Evolutionary conservation across 2,329 filamentous ascomycete genomes (phyloP).

Genomic region (Xylaria sp.): DNA sequence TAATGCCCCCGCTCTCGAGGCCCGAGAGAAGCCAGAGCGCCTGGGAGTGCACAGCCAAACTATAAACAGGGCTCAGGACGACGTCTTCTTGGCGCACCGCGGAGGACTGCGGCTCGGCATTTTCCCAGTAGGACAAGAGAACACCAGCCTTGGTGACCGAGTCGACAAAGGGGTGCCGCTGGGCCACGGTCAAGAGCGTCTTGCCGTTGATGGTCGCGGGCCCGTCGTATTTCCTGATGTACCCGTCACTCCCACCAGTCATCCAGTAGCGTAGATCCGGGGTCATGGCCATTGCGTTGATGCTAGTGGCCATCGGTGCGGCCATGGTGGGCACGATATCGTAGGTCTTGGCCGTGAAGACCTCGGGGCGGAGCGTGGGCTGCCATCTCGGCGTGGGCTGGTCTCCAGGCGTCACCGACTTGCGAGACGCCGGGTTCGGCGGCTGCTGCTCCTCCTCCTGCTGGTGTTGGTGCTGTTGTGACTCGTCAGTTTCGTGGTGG

Average conservation of each 20-base stretch:
- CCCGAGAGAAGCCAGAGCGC: conserved; percentile 92
- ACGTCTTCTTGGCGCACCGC: conserved; percentile 59
- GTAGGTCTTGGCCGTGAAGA: conserved; percentile 79
- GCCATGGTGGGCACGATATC: conserved; percentile 98
- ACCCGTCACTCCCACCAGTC: conserved; percentile 91
- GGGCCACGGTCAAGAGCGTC: conserved; percentile 89
- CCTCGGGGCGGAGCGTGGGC: conserved; percentile 74
- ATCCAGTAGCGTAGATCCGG: conserved; percentile 96
- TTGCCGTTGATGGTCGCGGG: conserved; percentile 94
- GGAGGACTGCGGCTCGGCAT: conserved; percentile 72
- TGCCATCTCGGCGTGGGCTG: conserved; percentile 50
- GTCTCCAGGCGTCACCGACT: conserved; percentile 42
- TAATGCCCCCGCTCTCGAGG: conserved; percentile 88
- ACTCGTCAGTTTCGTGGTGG: conserved; percentile 44
- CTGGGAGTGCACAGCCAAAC: conserved; percentile 86
- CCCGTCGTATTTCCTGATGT: conserved; percentile 96
- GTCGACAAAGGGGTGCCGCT: conserved; percentile 95
- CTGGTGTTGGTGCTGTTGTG: conserved; percentile 42
- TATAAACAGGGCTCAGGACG: conserved; percentile 88
- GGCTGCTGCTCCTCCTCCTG: conserved; percentile 33
- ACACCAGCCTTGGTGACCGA: conserved; percentile 95
- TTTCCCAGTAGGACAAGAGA: conserved; percentile 97
- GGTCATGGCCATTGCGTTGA: conserved; percentile 90
- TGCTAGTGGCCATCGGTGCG: conserved; percentile 91
- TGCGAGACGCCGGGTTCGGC: conserved; percentile 40